Evolutionary conservation across 1,284 basidiomycete genomes (phyloP).

Genomic region (Trichosporon inkin): DNA sequence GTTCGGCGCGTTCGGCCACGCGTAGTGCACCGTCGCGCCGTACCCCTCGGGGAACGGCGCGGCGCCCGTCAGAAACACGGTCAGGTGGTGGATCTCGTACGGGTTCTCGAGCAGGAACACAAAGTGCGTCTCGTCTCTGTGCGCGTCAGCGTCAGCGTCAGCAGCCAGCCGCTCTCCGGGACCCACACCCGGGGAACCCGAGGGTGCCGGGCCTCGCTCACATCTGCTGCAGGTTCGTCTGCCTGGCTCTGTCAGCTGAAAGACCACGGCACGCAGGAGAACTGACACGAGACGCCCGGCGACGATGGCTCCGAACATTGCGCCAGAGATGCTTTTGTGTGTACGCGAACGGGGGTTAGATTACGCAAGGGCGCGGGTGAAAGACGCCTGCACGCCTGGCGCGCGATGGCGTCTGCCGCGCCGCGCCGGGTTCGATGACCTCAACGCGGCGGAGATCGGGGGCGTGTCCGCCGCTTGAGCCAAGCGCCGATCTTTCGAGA

Average conservation of each 20-base stretch:
- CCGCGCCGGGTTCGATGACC: too few relatives aligned
- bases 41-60: conserved; percentile 76
- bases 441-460: too few relatives aligned
- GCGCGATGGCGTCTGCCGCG: background rate
- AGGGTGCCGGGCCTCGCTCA: too few relatives aligned
- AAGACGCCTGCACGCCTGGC: too few relatives aligned
- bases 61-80: conserved; percentile 79
- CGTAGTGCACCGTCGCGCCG: conserved; percentile 83
- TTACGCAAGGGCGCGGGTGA: background rate
- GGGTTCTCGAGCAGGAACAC: conserved; percentile 73
- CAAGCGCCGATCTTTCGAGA: too few relatives aligned
- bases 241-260: conserved; percentile 20
- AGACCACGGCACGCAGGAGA: too few relatives aligned
- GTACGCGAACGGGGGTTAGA: background rate
- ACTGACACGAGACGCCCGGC: conserved; percentile 49
- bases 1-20: conserved; percentile 59
- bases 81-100: conserved; percentile 78
- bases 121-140: conserved; percentile 70
- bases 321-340: background rate
- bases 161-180: too few relatives aligned
- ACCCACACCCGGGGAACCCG: too few relatives aligned
- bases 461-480: too few relatives aligned
- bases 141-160: background rate
- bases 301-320: conserved; percentile 51
- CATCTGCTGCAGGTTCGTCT: conserved; percentile 51